Base-by-base conservation (phyloP, 192 early-diverging fungal genomes). In the Cladochytrium replicatum region DNA sequence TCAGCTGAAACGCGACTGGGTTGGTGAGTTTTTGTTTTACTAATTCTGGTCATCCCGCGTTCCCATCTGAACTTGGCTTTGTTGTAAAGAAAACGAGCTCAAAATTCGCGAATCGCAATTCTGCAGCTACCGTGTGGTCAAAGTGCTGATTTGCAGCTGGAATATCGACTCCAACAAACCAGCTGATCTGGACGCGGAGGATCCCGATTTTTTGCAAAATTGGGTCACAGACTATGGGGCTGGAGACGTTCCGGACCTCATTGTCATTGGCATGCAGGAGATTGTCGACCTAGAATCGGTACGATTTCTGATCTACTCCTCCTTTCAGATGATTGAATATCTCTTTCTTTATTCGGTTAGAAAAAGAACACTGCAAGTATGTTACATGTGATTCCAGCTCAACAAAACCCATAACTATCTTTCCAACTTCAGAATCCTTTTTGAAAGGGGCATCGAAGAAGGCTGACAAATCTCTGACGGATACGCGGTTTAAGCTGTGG, bases 151-250 rank as follows among this genome's bases (percentile, higher is more conserved):
- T 23, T 85, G 84, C 51, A 90, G 85, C 41, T 97, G 86, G 85
- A 97, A 97, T 65, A 85, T 91, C 50, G 91, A 91, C 64, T 82
- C 92, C 0, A 72, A 67, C 29, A 97, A 95, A 67, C 90, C 92
- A 2, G 74, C 80, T 19, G 77, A 77, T 11, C 63, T 93, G 55
- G 82, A 88, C 9, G 59, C 42, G 28, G 67, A 68, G 23, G 74
- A 45, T 42, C 54, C 50, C 31, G 46, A 46, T n/a, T 67, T 55
- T 24, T 37, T 64, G 43, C 30, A 19, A 22, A 31, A 47, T 17
- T 68, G 74, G 66, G 57, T 67, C 21, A 50, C 47, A 8, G 54
- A 53, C 32, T 41, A 57, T n/a, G 60, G 66, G 26, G 63, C 67
- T 75, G 41, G 38, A 42, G 4, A 29, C 60, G 25, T 48, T 60